Evolutionary conservation across 345 rosid genomes (phyloP).

Genomic region (Lumnitzera racemosa): DNA sequence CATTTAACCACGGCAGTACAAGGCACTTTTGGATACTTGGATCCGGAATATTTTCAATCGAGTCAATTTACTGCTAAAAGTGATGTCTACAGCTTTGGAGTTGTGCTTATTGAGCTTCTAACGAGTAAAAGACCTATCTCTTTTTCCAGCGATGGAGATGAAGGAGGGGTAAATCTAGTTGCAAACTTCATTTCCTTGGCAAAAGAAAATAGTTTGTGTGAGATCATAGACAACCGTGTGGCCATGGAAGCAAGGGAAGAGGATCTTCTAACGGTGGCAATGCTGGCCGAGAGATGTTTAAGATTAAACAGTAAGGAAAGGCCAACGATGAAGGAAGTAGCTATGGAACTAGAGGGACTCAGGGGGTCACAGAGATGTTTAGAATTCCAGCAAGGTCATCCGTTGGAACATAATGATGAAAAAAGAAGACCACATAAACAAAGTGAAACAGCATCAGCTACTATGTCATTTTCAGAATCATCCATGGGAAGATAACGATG

Average conservation of each 20-base stretch:
- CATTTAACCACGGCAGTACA: constrained; percentile 15
- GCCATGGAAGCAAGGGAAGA: constrained; percentile 4
- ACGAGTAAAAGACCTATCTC: constrained; percentile 10
- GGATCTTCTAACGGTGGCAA: neutral
- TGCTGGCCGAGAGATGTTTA: constrained; percentile 3
- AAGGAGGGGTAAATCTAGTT: constrained; percentile 5
- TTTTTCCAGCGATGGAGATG: neutral
- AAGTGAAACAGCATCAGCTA: no score
- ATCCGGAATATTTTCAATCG: constrained; percentile 18
- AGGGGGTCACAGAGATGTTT: neutral
- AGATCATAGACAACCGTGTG: constrained; percentile 1
- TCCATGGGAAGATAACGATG: no score
- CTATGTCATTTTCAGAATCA: no score
- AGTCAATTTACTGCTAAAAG: constrained; percentile 15
- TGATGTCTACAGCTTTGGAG: constrained; percentile 15
- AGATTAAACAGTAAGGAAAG: constrained; percentile 2
- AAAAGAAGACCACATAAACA: no score
- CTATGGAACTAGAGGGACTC: constrained; percentile 8
- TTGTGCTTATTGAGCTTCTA: constrained; percentile 12
- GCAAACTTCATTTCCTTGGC: neutral
- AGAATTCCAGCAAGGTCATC: neutral
- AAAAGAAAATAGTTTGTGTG: neutral
- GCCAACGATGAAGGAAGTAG: constrained; percentile 1
- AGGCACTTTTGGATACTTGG: constrained; percentile 13
- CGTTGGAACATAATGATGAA: no score